These are phyloP conservation scores for Coniella vitis DNA, from an alignment of 2,329 filamentous ascomycete species.

Conservation along the genomic window DNA sequence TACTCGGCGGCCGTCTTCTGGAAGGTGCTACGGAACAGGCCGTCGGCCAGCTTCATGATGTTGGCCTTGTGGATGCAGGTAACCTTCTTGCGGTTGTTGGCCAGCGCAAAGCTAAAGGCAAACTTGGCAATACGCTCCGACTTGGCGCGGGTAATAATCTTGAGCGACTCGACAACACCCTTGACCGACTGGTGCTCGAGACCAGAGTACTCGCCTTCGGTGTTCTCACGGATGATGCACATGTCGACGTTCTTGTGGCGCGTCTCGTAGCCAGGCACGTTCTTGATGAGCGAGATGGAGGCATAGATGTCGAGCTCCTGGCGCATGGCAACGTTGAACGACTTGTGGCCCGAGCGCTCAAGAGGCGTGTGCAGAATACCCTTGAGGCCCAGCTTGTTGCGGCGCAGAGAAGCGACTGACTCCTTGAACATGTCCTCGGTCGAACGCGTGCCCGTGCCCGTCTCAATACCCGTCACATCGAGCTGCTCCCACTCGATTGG, in stretches of 20 bases:
- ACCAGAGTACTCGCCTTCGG: slow-evolving; percentile 98
- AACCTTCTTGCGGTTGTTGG: slow-evolving; percentile 98
- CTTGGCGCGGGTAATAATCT: slow-evolving; percentile 99
- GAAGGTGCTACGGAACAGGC: slow-evolving; percentile 97
- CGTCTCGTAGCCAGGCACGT: slow-evolving; percentile 97
- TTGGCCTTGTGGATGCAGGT: slow-evolving; percentile 99
- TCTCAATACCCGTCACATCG: slow-evolving; percentile 85
- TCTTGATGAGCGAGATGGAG: slow-evolving; percentile 96
- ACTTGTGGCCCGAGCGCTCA: slow-evolving; percentile 93
- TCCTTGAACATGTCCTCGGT: slow-evolving; percentile 94
- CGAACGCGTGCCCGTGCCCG: slow-evolving; percentile 59
- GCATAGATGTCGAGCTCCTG: slow-evolving; percentile 99
- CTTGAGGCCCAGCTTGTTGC: slow-evolving; percentile 98
- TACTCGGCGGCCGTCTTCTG: slow-evolving; percentile 90
- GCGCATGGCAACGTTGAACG: slow-evolving; percentile 98
- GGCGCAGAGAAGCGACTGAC: slow-evolving; percentile 88
- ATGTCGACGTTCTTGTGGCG: slow-evolving; percentile 96
- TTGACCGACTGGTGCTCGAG: slow-evolving; percentile 96
- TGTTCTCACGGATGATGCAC: slow-evolving; percentile 99
- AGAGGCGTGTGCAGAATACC: slow-evolving; percentile 98
- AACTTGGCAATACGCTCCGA: slow-evolving; percentile 99
- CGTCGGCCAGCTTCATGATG: slow-evolving; percentile 99
- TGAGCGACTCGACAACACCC: slow-evolving; percentile 97
- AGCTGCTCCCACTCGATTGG: slow-evolving; percentile 97
- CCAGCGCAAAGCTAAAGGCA: slow-evolving; percentile 93